These are phyloP conservation scores for Barbatosphaeria neglecta DNA, from an alignment of 495 filamentous ascomycete genomes.

Conservation along the genomic window DNA sequence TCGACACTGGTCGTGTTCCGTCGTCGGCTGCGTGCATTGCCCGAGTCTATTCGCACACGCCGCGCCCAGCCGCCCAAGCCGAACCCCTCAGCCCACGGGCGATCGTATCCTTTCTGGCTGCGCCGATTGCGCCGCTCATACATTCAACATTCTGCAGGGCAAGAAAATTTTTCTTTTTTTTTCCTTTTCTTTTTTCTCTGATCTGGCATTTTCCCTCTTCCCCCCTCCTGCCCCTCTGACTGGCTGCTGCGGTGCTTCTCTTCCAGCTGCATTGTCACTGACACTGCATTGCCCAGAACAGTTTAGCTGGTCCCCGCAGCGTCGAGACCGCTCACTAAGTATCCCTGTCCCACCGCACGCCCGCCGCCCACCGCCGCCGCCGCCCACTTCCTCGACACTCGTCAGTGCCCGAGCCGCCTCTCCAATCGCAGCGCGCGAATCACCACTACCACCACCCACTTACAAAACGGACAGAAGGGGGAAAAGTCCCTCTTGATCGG, in stretches of 20 bases:
- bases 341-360: neutral
- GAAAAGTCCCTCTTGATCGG: neutral
- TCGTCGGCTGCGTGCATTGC: neutral
- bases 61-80: neutral
- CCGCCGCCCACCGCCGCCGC: neutral
- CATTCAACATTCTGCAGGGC: neutral
- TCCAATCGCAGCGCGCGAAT: neutral
- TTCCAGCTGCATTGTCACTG: neutral
- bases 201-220: neutral
- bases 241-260: neutral
- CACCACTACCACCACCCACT: neutral
- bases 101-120: neutral
- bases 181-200: neutral
- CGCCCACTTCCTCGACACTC: too few species aligned
- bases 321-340: too few species aligned
- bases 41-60: neutral
- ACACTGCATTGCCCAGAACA: neutral
- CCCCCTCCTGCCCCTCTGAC: neutral
- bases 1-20: neutral
- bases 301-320: neutral
- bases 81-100: neutral
- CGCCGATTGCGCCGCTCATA: neutral
- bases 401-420: neutral
- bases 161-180: neutral
- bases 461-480: neutral